Evolutionary conservation across 192 early-diverging fungal genomes (phyloP).

Genomic region (Rhizoclosmatium sp.): DNA sequence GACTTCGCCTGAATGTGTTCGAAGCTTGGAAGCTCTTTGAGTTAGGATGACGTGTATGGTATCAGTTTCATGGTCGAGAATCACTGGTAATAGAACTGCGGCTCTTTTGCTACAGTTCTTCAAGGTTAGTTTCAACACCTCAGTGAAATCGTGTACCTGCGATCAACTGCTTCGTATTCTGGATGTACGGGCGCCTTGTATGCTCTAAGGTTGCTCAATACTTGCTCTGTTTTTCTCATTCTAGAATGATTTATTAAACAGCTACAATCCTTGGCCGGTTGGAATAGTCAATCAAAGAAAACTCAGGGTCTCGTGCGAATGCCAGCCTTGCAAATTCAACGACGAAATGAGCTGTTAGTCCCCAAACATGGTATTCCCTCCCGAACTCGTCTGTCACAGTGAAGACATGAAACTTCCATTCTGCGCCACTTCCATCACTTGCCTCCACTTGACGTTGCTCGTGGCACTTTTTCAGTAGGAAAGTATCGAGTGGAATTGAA

Average conservation of each 20-base stretch:
- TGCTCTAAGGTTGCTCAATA: background rate
- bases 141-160: too few relatives aligned
- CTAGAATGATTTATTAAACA: background rate
- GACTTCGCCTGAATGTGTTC: conserved; percentile 52
- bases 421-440: background rate
- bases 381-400: background rate
- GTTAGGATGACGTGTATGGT: conserved; percentile 40
- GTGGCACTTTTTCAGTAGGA: conserved; percentile 29
- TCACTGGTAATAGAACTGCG: conserved; percentile 42
- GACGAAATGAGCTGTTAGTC: conserved; percentile 21
- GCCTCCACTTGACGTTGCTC: background rate
- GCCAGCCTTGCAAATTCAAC: conserved; percentile 25
- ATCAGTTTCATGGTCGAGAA: conserved; percentile 20
- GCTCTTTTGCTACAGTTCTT: conserved; percentile 24
- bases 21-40: conserved; percentile 29
- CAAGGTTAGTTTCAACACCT: too few relatives aligned
- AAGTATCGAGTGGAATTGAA: conserved; percentile 36
- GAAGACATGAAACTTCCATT: conserved; percentile 15
- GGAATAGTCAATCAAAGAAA: background rate
- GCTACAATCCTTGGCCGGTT: background rate
- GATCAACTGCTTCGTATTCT: too few relatives aligned
- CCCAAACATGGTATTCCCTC: conserved; percentile 7
- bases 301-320: conserved; percentile 3
- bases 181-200: background rate
- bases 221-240: too few relatives aligned